phyloP scores from a whole-genome alignment of 306 rosid species.

The Pyrus pyrifolia region DNA sequence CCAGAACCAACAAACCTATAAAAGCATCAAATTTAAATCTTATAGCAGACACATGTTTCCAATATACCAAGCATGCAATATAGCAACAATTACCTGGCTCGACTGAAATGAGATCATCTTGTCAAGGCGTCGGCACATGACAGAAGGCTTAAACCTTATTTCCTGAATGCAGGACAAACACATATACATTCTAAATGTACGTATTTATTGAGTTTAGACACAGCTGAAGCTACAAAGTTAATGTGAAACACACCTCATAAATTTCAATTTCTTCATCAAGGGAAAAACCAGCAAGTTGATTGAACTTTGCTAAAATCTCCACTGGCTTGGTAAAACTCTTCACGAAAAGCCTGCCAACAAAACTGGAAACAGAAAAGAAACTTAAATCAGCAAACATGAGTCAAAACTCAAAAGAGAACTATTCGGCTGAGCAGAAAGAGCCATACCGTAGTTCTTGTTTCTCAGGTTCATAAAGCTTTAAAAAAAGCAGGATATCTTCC shows the following conservation, averaged over 20 bases:
- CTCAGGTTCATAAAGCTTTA: conserved; percentile 76
- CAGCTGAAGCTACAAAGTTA: background rate
- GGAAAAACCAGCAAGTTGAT: conserved; percentile 76
- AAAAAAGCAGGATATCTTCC: conserved; percentile 68
- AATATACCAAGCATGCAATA: background rate
- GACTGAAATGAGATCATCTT: conserved; percentile 47
- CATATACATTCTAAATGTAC: background rate
- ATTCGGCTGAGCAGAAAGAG: conserved; percentile 8
- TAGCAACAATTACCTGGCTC: conserved; percentile 48
- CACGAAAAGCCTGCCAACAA: conserved; percentile 75
- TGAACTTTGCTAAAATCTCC: conserved; percentile 56
- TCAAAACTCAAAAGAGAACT: background rate
- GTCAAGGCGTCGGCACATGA: conserved; percentile 70
- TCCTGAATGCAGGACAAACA: conserved; percentile 41
- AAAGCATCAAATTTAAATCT: background rate
- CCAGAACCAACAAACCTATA: background rate
- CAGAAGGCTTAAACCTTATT: conserved; percentile 68
- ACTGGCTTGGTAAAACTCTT: conserved; percentile 52
- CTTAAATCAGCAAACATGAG: background rate
- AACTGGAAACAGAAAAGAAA: conserved; percentile 32
- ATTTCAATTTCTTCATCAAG: conserved; percentile 70
- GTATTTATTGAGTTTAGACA: background rate
- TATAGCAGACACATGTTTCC: too few relatives aligned
- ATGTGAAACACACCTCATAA: conserved; percentile 52
- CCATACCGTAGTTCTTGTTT: conserved; percentile 60